Conservation (phyloP, 345 rosid genomes). For the Tarenaya hassleriana region DNA sequence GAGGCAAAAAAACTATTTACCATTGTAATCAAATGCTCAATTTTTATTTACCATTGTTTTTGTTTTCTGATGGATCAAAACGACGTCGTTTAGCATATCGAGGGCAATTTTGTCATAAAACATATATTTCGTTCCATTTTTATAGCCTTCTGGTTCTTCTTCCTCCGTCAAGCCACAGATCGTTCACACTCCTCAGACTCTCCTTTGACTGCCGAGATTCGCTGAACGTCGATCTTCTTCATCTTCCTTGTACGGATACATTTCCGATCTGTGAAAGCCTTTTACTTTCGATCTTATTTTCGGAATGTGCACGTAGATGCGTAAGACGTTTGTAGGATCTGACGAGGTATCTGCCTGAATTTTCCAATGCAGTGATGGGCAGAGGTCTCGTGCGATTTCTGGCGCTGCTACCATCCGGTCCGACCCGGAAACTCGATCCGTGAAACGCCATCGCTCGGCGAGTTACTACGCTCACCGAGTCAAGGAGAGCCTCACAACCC, state of each 20-base stretch:
- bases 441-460: conserved; percentile 40
- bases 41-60: no score
- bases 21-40: no score
- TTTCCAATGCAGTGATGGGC: conserved; percentile 30
- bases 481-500: conserved; percentile 57
- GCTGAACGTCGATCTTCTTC: conserved; percentile 10
- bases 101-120: no score
- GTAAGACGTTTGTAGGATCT: conserved; percentile 8
- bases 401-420: conserved; percentile 27
- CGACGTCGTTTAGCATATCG: no score
- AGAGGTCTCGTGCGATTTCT: conserved; percentile 35
- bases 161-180: no score
- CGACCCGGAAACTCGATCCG: conserved; percentile 13
- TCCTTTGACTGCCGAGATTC: conserved; percentile 32
- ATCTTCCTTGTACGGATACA: conserved; percentile 2
- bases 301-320: no score
- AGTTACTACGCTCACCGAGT: conserved; percentile 56
- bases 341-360: not conserved
- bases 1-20: no score
- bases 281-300: conserved; percentile 1
- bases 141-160: no score
- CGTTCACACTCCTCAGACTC: conserved; percentile 24
- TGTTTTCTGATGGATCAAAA: no score
- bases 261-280: conserved; percentile 12
- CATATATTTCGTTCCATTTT: no score